Percentiles rank a stretch among this genome's conserved stretches.
Evolutionary conservation across 495 filamentous ascomycete genomes (phyloP).

Genomic region (Penicillium arizonense): DNA sequence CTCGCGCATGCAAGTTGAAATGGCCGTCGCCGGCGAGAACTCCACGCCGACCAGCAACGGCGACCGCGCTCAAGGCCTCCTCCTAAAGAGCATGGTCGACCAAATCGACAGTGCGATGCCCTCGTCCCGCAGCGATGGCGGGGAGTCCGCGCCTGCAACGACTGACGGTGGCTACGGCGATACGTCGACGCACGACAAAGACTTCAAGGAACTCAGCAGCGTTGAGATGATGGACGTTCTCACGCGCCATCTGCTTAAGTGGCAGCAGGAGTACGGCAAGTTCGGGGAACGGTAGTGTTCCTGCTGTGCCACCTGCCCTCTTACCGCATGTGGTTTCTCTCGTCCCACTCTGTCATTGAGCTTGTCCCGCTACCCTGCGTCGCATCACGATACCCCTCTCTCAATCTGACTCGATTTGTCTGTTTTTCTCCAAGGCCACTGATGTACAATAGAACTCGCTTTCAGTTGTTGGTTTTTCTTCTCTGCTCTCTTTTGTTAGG

Average conservation of each 20-base stretch:
- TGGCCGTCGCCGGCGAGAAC: slow-evolving; percentile 57
- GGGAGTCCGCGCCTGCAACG: slow-evolving; percentile 28
- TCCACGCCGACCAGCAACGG: slow-evolving; percentile 38
- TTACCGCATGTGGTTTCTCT: slow-evolving; percentile 7
- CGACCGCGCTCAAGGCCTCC: slow-evolving; percentile 34
- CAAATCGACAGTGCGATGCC: slow-evolving; percentile 32
- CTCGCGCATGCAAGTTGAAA: slow-evolving; percentile 83
- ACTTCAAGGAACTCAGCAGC: slow-evolving; percentile 68
- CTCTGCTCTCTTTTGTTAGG: slow-evolving; percentile 3
- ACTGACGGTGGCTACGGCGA: slow-evolving; percentile 30
- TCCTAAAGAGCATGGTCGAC: slow-evolving; percentile 36
- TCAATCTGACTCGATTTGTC: neutral
- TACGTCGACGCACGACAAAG: slow-evolving; percentile 33
- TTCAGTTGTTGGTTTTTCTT: slow-evolving; percentile 2
- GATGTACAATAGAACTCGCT: slow-evolving; percentile 25
- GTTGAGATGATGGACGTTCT: slow-evolving; percentile 82
- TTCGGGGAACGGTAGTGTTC: slow-evolving; percentile 46
- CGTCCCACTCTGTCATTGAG: slow-evolving; percentile 1
- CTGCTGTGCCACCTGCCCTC: slow-evolving; percentile 9
- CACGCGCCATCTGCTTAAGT: slow-evolving; percentile 71
- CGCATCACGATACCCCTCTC: slow-evolving; percentile 27
- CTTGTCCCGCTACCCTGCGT: slow-evolving; percentile 12
- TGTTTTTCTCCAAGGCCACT: slow-evolving; percentile 2
- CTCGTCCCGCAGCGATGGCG: slow-evolving; percentile 26
- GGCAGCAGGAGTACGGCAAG: slow-evolving; percentile 66